These are phyloP conservation scores for Kodamaea fungicola DNA, from an alignment of 1,139 yeast species.

Conservation along the genomic window DNA sequence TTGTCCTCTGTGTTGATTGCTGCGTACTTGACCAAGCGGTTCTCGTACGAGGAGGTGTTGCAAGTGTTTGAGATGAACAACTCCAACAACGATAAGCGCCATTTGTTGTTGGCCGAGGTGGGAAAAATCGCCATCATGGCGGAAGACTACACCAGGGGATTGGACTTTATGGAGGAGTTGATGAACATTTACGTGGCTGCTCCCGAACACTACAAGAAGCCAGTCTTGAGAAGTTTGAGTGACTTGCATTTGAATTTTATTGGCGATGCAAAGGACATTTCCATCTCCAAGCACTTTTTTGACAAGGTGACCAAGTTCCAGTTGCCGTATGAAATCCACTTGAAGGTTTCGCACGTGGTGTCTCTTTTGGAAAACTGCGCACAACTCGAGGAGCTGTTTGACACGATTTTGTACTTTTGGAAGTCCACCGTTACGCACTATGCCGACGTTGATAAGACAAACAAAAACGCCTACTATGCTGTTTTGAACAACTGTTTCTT, in stretches of 20 bases:
- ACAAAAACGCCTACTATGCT: conserved; percentile 53
- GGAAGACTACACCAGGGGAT: conserved; percentile 39
- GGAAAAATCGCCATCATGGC: conserved; percentile 41
- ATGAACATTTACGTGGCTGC: conserved; percentile 27
- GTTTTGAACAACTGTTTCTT: conserved; percentile 70
- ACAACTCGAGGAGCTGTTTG: conserved; percentile 55
- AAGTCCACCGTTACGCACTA: conserved; percentile 56
- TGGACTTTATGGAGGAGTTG: conserved; percentile 39
- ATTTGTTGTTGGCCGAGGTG: conserved; percentile 32
- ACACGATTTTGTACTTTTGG: conserved; percentile 64
- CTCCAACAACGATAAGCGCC: conserved; percentile 17
- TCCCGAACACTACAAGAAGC: conserved; percentile 11
- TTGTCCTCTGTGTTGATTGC: conserved; percentile 72
- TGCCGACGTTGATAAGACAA: conserved; percentile 30
- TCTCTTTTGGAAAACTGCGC: conserved; percentile 63
- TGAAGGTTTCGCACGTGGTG: conserved; percentile 75
- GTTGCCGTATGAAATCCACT: conserved; percentile 67
- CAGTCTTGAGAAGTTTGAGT: conserved; percentile 27
- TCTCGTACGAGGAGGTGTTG: conserved; percentile 54
- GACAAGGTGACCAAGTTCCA: conserved; percentile 63
- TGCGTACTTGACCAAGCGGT: conserved; percentile 59
- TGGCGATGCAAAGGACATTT: conserved; percentile 74
- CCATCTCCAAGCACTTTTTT: conserved; percentile 70
- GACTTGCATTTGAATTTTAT: conserved; percentile 78
- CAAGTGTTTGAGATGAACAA: conserved; percentile 35